Conservation (phyloP, 352 stramenopile genomes). For the Peronospora belbahrii region DNA sequence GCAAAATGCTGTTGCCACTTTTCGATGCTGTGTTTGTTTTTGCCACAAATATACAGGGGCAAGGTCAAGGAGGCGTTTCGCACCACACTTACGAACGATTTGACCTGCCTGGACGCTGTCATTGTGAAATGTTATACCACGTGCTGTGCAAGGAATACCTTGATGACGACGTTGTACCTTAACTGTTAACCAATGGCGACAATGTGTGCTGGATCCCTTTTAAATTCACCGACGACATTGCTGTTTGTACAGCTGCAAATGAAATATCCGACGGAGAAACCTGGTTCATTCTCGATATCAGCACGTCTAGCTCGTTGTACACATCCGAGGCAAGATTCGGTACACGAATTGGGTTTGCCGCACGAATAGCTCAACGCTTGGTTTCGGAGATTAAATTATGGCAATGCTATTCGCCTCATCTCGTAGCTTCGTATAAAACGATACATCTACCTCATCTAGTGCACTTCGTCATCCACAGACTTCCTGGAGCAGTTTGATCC, state of each 20-base stretch:
- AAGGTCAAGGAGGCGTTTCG: slow-evolving; percentile 14
- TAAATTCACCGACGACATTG: slow-evolving; percentile 6
- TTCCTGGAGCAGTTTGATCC: slow-evolving; percentile 48
- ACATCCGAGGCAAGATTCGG: slow-evolving; percentile 34
- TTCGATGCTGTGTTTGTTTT: background rate
- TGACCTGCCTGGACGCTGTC: slow-evolving; percentile 9
- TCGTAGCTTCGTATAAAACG: slow-evolving; percentile 51
- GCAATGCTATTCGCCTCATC: slow-evolving; percentile 12
- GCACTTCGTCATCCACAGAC: slow-evolving; percentile 66
- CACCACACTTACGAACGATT: slow-evolving; percentile 15
- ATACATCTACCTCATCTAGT: slow-evolving; percentile 74
- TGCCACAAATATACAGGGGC: background rate
- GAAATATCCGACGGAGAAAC: slow-evolving; percentile 10
- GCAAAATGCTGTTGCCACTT: slow-evolving; percentile 1
- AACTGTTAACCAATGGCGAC: slow-evolving; percentile 6
- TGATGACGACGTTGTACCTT: background rate
- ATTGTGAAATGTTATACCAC: background rate
- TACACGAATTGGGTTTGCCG: slow-evolving; percentile 32
- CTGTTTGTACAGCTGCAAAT: slow-evolving; percentile 2
- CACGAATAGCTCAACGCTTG: slow-evolving; percentile 36
- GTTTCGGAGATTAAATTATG: slow-evolving; percentile 56
- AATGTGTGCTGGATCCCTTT: slow-evolving; percentile 11
- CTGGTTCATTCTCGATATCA: slow-evolving; percentile 32
- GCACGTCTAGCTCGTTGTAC: slow-evolving; percentile 35
- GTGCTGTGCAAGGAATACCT: background rate